phyloP scores from a whole-genome alignment of 2,329 filamentous ascomycete species.

The Colletotrichum eleusines region DNA sequence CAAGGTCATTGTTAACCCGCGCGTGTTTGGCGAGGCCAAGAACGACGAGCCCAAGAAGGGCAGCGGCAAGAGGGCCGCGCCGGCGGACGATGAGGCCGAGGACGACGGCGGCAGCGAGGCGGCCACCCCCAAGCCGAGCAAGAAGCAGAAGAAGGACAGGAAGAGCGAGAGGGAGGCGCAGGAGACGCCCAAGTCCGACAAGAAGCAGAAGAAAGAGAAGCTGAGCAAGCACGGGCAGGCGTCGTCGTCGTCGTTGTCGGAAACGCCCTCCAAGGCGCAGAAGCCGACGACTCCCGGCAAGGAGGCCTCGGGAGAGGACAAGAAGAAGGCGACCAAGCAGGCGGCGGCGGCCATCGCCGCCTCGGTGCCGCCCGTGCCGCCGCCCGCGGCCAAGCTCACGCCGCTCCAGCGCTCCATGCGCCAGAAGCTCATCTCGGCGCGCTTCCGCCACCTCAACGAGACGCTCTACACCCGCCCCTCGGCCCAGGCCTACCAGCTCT shows the following conservation, averaged over 20 bases:
- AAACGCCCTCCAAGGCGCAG: constrained; percentile 41
- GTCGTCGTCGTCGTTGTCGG: constrained; percentile 6
- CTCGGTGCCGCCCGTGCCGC: constrained; percentile 52
- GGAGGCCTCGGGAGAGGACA: constrained; percentile 32
- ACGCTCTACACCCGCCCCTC: constrained; percentile 95
- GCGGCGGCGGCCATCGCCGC: constrained; percentile 45
- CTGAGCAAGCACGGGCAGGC: constrained; percentile 37
- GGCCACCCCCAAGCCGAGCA: constrained; percentile 27
- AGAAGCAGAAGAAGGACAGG: constrained; percentile 46
- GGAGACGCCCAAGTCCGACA: constrained; percentile 46
- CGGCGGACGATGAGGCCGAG: constrained; percentile 44
- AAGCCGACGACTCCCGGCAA: constrained; percentile 24
- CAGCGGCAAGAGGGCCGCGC: constrained; percentile 37
- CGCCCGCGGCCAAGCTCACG: constrained; percentile 75
- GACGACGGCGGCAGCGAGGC: constrained; percentile 31
- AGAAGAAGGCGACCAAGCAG: constrained; percentile 41
- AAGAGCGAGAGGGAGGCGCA: constrained; percentile 41
- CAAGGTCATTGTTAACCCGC: constrained; percentile 82
- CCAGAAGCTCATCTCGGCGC: constrained; percentile 92
- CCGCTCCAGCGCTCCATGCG: constrained; percentile 95
- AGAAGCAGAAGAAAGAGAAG: constrained; percentile 49
- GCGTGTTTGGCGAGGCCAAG: constrained; percentile 78
- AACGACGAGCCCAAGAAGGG: constrained; percentile 43
- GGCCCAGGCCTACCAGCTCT: constrained; percentile 82
- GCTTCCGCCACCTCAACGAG: constrained; percentile 97